These are phyloP conservation scores for Caloboletus inedulis DNA, from an alignment of 1,284 basidiomycete species.

Conservation along the genomic window DNA sequence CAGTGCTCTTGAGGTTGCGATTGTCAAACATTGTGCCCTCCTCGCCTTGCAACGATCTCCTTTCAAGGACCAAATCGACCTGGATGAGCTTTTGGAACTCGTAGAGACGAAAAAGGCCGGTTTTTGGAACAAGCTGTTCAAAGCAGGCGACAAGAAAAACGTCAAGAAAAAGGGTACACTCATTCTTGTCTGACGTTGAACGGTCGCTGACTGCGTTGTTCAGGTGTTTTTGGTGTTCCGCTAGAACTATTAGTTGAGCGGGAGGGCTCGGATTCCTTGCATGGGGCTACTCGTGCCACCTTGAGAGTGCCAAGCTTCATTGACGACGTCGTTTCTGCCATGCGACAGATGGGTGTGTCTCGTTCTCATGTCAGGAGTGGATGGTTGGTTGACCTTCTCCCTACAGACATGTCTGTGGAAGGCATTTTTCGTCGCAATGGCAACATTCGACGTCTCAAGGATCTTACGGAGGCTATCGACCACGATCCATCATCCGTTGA, in stretches of 20 bases:
- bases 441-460: constrained; percentile 91
- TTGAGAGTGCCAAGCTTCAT: constrained; percentile 95
- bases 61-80: constrained; percentile 78
- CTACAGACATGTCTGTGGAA: constrained; percentile 93
- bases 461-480: constrained; percentile 90
- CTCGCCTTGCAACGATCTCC: constrained; percentile 75
- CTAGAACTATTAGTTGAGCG: constrained; percentile 94
- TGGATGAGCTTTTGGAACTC: constrained; percentile 92
- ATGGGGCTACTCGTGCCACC: constrained; percentile 84
- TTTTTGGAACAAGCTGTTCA: constrained; percentile 98
- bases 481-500: constrained; percentile 89
- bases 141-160: constrained; percentile 85
- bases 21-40: constrained; percentile 91
- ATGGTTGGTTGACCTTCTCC: constrained; percentile 2
- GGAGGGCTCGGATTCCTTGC: constrained; percentile 90
- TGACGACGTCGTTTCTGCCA: constrained; percentile 96
- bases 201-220: neutral
- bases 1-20: constrained; percentile 79
- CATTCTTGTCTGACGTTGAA: constrained; percentile 1
- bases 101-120: constrained; percentile 92
- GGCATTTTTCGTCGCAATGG: constrained; percentile 99
- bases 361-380: constrained; percentile 1
- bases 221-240: constrained; percentile 88
- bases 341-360: constrained; percentile 95
- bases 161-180: constrained; percentile 81